Percentiles rank a stretch among this genome's conserved stretches.
phyloP scores from a whole-genome alignment of 1,284 basidiomycete species.

The Quambalaria eucalypti region DNA sequence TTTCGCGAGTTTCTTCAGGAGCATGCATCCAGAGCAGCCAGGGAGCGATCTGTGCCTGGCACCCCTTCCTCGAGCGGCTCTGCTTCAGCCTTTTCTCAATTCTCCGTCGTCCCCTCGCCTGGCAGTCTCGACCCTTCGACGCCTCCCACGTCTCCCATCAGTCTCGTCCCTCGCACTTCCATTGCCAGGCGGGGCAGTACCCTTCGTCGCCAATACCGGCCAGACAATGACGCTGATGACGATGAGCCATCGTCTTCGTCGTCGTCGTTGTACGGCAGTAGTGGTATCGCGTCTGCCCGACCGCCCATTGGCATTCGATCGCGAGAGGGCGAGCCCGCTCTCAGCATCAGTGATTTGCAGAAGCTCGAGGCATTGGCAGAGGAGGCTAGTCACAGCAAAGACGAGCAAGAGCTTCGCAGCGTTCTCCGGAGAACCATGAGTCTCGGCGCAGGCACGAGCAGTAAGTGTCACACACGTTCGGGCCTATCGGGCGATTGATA shows the following conservation, averaged over 20 bases:
- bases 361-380: slow-evolving; percentile 84
- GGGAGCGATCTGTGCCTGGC: slow-evolving; percentile 18
- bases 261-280: slow-evolving; percentile 2
- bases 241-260: slow-evolving; percentile 2
- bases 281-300: slow-evolving; percentile 4
- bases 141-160: slow-evolving; percentile 14
- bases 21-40: slow-evolving; percentile 57
- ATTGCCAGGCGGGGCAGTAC: slow-evolving; percentile 37
- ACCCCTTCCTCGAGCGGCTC: neutral
- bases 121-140: neutral
- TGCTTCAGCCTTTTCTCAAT: neutral
- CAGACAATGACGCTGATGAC: slow-evolving; percentile 55
- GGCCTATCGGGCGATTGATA: neutral
- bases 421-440: slow-evolving; percentile 79
- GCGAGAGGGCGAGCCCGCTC: slow-evolving; percentile 50
- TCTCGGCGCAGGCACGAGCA: slow-evolving; percentile 51
- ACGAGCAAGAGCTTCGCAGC: slow-evolving; percentile 70
- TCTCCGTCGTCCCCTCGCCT: slow-evolving; percentile 10
- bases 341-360: slow-evolving; percentile 85
- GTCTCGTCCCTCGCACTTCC: slow-evolving; percentile 26
- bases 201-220: slow-evolving; percentile 51
- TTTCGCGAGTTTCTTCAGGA: slow-evolving; percentile 91
- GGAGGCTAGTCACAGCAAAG: slow-evolving; percentile 62
- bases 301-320: neutral
- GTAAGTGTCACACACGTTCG: neutral